Percentiles rank a stretch among this genome's conserved stretches.
Evolutionary conservation across 164 flowering plant species (phyloP).

Genomic region (Brasenia schreberi): DNA sequence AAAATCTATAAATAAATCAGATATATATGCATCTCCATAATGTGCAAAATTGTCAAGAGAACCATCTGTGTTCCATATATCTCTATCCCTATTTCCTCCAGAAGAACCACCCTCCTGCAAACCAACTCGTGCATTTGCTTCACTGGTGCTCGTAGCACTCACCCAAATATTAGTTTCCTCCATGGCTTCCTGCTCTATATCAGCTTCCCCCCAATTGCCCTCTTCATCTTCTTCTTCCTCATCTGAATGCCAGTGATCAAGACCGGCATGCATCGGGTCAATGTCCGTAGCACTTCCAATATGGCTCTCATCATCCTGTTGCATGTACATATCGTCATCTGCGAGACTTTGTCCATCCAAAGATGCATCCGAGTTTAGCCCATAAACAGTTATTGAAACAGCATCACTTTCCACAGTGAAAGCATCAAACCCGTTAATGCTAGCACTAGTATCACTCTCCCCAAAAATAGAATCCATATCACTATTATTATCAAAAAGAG

Average conservation of each 20-base stretch:
- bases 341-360: slow-evolving; percentile 41
- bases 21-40: slow-evolving; percentile 17
- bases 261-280: slow-evolving; percentile 89
- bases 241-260: slow-evolving; percentile 50
- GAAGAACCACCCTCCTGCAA: slow-evolving; percentile 10
- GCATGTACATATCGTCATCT: slow-evolving; percentile 33
- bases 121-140: slow-evolving; percentile 19
- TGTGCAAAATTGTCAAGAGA: slow-evolving; percentile 13
- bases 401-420: slow-evolving; percentile 50
- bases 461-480: slow-evolving; percentile 57
- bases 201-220: slow-evolving; percentile 19
- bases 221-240: slow-evolving; percentile 42
- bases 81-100: slow-evolving; percentile 16
- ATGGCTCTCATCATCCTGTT: slow-evolving; percentile 32
- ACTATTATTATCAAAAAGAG: slow-evolving; percentile 63
- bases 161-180: slow-evolving; percentile 14
- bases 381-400: slow-evolving; percentile 50
- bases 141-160: slow-evolving; percentile 13
- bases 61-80: slow-evolving; percentile 15
- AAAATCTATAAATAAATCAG: slow-evolving; percentile 17
- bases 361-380: slow-evolving; percentile 66
- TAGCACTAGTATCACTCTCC: slow-evolving; percentile 60
- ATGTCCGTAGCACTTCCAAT: slow-evolving; percentile 64
- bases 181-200: slow-evolving; percentile 21
- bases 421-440: slow-evolving; percentile 38